Conservation (phyloP, 2,329 filamentous ascomycete genomes). For the Metarhizium sp. region DNA sequence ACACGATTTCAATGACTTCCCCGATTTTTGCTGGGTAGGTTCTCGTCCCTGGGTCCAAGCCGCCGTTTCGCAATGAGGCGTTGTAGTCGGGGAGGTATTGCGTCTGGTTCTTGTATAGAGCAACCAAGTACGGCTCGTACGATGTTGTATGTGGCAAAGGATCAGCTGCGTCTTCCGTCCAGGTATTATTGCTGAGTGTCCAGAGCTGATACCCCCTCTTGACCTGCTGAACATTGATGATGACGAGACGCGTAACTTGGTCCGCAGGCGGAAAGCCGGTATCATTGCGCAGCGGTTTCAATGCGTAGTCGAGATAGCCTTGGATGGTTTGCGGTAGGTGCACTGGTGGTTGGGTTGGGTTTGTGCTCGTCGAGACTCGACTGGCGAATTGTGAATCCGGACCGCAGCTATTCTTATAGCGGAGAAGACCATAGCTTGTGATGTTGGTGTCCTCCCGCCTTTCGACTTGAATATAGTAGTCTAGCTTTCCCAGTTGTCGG, state of each 20-base stretch:
- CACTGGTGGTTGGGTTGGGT: constrained; percentile 10
- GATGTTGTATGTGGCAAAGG: neutral
- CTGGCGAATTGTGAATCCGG: neutral
- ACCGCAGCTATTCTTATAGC: constrained; percentile 20
- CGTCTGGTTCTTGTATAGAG: neutral
- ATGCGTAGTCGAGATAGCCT: constrained; percentile 36
- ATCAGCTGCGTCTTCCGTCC: constrained; percentile 4
- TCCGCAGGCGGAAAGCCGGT: constrained; percentile 24
- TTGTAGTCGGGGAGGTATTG: constrained; percentile 35
- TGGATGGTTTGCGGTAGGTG: constrained; percentile 22
- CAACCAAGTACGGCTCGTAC: neutral
- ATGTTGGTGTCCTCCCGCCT: constrained; percentile 33
- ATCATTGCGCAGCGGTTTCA: constrained; percentile 23
- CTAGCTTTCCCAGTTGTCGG: constrained; percentile 12
- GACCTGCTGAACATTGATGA: constrained; percentile 23
- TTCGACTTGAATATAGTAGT: constrained; percentile 38
- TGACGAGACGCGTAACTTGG: constrained; percentile 38
- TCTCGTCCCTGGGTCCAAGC: constrained; percentile 41
- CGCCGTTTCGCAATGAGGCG: constrained; percentile 36
- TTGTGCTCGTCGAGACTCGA: neutral
- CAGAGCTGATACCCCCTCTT: constrained; percentile 5
- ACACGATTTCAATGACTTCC: constrained; percentile 46
- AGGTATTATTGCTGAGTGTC: constrained; percentile 8
- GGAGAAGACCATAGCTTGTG: constrained; percentile 36
- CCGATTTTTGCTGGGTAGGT: constrained; percentile 44